Conservation (phyloP, 169 alveolate genomes). For the Plasmodium blacklocki region DNA sequence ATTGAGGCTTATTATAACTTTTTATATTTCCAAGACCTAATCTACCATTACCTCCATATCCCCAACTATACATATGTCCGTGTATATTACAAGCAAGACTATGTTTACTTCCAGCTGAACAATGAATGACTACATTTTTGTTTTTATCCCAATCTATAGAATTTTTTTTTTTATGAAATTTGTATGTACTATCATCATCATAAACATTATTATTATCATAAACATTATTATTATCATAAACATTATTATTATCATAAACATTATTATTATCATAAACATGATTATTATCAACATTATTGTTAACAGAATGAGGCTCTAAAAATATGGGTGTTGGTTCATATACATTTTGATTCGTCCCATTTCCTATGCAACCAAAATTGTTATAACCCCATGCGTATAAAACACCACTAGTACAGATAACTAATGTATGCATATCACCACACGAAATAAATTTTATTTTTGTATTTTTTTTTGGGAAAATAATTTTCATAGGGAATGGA, state of each 20-base stretch:
- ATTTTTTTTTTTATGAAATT: too few relatives aligned
- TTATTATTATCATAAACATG: constrained; percentile 38
- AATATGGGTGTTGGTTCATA: constrained; percentile 81
- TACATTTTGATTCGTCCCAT: constrained; percentile 80
- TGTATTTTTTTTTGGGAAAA: constrained; percentile 75
- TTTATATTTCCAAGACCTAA: constrained; percentile 87
- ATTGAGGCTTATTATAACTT: constrained; percentile 77
- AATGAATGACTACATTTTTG: constrained; percentile 37
- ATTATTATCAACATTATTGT: not conserved
- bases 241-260: not conserved
- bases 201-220: not conserved
- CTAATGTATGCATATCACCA: constrained; percentile 88
- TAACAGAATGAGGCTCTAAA: not conserved
- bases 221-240: too few relatives aligned
- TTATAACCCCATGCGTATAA: constrained; percentile 89
- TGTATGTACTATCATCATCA: not conserved
- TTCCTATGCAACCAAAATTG: constrained; percentile 88
- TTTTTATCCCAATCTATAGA: too few relatives aligned
- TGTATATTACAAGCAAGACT: constrained; percentile 77
- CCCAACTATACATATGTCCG: constrained; percentile 86
- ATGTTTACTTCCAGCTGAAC: constrained; percentile 85
- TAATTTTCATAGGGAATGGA: constrained; percentile 83
- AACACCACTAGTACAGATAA: constrained; percentile 82
- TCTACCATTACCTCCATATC: constrained; percentile 89
- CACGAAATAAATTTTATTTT: constrained; percentile 84